A percentile compares a stretch with the other conserved stretches of the same genome.
Conservation (phyloP, 495 filamentous ascomycete species). For the Viridothelium virens region DNA sequence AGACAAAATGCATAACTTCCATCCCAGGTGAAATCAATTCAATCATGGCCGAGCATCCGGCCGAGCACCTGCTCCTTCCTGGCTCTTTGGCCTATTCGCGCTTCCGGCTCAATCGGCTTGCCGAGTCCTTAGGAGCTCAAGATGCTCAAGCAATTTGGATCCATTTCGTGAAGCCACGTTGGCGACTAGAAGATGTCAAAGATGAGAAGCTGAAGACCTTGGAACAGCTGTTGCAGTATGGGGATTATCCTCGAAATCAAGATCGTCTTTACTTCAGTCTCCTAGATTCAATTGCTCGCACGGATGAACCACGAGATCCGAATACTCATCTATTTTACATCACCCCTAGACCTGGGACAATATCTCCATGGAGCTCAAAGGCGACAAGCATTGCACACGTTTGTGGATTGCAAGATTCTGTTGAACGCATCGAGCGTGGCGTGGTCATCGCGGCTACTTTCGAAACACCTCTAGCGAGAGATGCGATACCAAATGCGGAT, state of each 20-base stretch:
- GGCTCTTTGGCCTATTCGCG: conserved; percentile 36
- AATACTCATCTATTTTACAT: conserved; percentile 54
- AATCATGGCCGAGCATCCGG: background rate
- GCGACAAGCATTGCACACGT: conserved; percentile 89
- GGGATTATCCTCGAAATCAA: conserved; percentile 42
- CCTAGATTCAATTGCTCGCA: conserved; percentile 29
- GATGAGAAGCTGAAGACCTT: conserved; percentile 42
- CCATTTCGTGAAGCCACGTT: conserved; percentile 43
- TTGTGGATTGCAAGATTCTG: conserved; percentile 65
- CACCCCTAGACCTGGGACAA: conserved; percentile 68
- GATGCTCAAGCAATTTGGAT: conserved; percentile 57
- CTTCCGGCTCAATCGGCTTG: conserved; percentile 35
- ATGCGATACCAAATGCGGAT: conserved; percentile 57
- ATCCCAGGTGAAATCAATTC: background rate
- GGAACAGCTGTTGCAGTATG: conserved; percentile 56
- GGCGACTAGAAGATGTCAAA: conserved; percentile 23
- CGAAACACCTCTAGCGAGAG: conserved; percentile 36
- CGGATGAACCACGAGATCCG: conserved; percentile 36
- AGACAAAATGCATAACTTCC: background rate
- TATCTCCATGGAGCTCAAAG: conserved; percentile 95
- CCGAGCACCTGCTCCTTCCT: conserved; percentile 26
- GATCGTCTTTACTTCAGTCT: conserved; percentile 32
- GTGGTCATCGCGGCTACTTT: conserved; percentile 61
- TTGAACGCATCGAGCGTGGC: conserved; percentile 83
- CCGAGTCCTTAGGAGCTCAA: conserved; percentile 42